phyloP scores from a whole-genome alignment of 2,329 filamentous ascomycete genomes.

The Cladosporium sp. region DNA sequence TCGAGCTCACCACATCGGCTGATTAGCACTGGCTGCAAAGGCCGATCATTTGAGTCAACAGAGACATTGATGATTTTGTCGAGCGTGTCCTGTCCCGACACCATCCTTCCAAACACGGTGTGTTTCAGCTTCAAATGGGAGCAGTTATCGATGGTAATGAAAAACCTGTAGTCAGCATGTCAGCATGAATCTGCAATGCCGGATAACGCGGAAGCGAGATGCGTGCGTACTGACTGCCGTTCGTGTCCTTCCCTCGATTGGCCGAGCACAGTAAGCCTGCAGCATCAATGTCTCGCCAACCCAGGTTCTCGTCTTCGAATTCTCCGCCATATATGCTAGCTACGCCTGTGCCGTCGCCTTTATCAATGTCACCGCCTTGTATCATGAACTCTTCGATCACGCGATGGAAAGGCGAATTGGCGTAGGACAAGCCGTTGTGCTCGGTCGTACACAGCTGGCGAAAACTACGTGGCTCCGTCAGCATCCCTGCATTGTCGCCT shows the following conservation, averaged over 20 bases:
- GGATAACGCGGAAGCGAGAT: conserved; percentile 4
- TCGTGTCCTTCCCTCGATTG: conserved; percentile 38
- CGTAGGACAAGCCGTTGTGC: conserved; percentile 35
- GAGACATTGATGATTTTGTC: conserved; percentile 32
- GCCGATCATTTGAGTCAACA: conserved; percentile 36
- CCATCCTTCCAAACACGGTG: conserved; percentile 38
- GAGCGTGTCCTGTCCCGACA: conserved; percentile 34
- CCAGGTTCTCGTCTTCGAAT: conserved; percentile 40
- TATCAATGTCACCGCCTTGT: conserved; percentile 41
- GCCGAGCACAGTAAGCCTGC: conserved; percentile 39
- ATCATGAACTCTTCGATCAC: conserved; percentile 44
- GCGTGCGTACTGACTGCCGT: conserved; percentile 25
- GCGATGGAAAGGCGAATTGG: conserved; percentile 36
- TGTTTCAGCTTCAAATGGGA: conserved; percentile 40
- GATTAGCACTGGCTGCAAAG: conserved; percentile 34
- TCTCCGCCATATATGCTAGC: conserved; percentile 37
- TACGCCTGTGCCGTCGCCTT: conserved; percentile 39
- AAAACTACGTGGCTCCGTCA: conserved; percentile 34
- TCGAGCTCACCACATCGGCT: conserved; percentile 38
- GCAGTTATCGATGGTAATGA: conserved; percentile 38
- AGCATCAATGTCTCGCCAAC: conserved; percentile 39
- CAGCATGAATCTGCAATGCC: background rate
- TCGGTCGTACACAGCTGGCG: conserved; percentile 41
- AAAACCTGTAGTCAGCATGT: conserved; percentile 31
- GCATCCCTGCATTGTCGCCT: background rate